Evolutionary conservation across 2,329 filamentous ascomycete species (phyloP).

Genomic region (Zasmidium citrigriseum): DNA sequence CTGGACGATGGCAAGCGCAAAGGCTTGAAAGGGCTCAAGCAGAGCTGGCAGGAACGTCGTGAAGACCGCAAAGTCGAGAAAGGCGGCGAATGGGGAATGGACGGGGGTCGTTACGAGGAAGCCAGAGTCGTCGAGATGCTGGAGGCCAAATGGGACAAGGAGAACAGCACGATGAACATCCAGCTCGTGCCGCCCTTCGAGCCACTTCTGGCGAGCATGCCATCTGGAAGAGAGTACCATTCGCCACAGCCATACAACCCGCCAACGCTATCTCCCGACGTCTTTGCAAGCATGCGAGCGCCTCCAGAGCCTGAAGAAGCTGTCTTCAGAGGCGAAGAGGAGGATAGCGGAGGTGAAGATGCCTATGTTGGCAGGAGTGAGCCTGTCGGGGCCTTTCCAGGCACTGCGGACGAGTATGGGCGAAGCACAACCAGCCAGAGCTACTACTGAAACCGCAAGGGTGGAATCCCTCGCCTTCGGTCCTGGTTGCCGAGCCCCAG

Average conservation of each 20-base stretch:
- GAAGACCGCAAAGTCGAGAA: constrained; percentile 80
- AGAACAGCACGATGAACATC: constrained; percentile 91
- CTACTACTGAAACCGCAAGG: constrained; percentile 26
- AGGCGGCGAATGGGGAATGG: constrained; percentile 71
- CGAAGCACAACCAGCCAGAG: constrained; percentile 32
- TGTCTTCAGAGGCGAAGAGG: constrained; percentile 46
- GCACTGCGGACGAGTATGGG: constrained; percentile 37
- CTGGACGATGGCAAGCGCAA: constrained; percentile 51
- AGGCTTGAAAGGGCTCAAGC: constrained; percentile 67
- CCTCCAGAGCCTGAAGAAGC: constrained; percentile 53
- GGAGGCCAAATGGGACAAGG: constrained; percentile 83
- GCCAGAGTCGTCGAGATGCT: constrained; percentile 82
- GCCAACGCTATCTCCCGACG: constrained; percentile 64
- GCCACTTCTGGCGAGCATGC: constrained; percentile 74
- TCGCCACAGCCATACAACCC: constrained; percentile 67
- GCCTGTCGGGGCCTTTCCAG: constrained; percentile 55
- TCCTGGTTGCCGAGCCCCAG: not conserved
- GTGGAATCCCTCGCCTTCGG: no score
- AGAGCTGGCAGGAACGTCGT: constrained; percentile 72
- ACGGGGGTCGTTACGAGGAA: constrained; percentile 85
- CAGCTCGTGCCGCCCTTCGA: constrained; percentile 73
- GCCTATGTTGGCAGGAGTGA: constrained; percentile 27
- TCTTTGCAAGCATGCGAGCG: constrained; percentile 61
- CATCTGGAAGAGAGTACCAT: constrained; percentile 86
- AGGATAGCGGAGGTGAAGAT: constrained; percentile 47